These are phyloP conservation scores for Colletotrichum sp. DNA, from an alignment of 2,329 filamentous ascomycete species.

Conservation along the genomic window DNA sequence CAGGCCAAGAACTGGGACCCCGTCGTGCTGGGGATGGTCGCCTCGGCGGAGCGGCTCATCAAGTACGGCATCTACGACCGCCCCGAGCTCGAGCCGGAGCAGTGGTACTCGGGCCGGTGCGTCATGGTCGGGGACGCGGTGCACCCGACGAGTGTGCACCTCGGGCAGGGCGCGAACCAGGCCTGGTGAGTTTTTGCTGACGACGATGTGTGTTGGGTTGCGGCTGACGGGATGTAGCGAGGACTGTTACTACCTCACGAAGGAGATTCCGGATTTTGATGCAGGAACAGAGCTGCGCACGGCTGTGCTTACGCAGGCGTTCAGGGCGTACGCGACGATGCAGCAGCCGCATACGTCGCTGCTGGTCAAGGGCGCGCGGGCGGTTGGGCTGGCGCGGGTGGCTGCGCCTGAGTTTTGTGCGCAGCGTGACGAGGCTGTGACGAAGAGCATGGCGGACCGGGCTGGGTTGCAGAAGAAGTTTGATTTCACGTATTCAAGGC, in stretches of 20 bases:
- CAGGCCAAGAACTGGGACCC: slow-evolving; percentile 21
- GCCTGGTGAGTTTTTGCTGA: neutral
- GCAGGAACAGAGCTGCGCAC: neutral
- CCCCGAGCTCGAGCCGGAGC: slow-evolving; percentile 20
- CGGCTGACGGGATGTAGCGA: neutral
- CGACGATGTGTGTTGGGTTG: neutral
- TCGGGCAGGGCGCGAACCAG: slow-evolving; percentile 29
- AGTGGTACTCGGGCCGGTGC: slow-evolving; percentile 26
- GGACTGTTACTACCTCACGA: slow-evolving; percentile 5
- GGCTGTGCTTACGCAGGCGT: neutral
- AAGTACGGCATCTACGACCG: slow-evolving; percentile 31
- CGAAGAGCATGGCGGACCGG: neutral
- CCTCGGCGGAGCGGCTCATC: slow-evolving; percentile 25
- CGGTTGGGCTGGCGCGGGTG: slow-evolving; percentile 22
- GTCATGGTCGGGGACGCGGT: slow-evolving; percentile 28
- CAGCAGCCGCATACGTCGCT: slow-evolving; percentile 25
- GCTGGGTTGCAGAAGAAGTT: neutral
- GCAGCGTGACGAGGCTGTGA: slow-evolving; percentile 10
- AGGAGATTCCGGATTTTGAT: neutral
- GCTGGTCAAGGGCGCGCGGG: slow-evolving; percentile 26
- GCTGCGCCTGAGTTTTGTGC: slow-evolving; percentile 16
- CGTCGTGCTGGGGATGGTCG: slow-evolving; percentile 21
- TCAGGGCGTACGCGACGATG: slow-evolving; percentile 18
- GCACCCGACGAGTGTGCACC: slow-evolving; percentile 29
- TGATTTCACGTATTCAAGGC: neutral